Conservation (phyloP, 176 grass and related monocot genomes). For the Oryza meyeriana region DNA sequence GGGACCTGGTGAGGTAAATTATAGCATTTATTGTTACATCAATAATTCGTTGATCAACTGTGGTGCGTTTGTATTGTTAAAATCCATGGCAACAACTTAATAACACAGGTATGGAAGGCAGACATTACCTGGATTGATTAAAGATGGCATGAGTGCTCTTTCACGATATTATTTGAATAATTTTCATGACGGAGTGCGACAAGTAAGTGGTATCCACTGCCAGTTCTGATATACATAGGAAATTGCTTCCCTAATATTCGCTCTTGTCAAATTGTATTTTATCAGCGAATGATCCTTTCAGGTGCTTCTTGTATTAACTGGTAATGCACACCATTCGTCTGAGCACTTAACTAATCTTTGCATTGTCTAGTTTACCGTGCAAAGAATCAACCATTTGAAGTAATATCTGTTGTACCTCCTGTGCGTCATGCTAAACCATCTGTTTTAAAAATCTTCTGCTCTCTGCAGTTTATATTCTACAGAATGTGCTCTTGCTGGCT, state of each 20-base stretch:
- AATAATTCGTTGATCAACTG: conserved; percentile 12
- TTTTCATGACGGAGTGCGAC: conserved; percentile 90
- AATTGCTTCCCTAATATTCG: conserved; percentile 9
- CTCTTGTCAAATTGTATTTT: conserved; percentile 14
- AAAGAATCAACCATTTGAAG: conserved; percentile 18
- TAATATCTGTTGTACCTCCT: neutral
- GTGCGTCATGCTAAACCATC: conserved; percentile 21
- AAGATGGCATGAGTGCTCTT: conserved; percentile 90
- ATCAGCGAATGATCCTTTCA: neutral
- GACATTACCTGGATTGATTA: conserved; percentile 89
- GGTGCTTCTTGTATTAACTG: conserved; percentile 7
- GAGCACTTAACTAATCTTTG: neutral
- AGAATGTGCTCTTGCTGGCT: conserved; percentile 7
- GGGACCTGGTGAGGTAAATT: conserved; percentile 87
- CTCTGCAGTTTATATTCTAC: neutral
- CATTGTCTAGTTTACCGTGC: neutral
- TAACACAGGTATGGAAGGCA: conserved; percentile 83
- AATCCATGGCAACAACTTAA: conserved; percentile 20
- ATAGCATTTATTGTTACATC: conserved; percentile 1
- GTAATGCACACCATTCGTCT: neutral
- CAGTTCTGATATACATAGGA: neutral
- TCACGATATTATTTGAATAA: conserved; percentile 99
- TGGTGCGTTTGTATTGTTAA: neutral
- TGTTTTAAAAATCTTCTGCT: conserved; percentile 1
- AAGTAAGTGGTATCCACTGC: conserved; percentile 45